Conservation (phyloP, 345 rosid genomes). For the Citrus reticulata region DNA sequence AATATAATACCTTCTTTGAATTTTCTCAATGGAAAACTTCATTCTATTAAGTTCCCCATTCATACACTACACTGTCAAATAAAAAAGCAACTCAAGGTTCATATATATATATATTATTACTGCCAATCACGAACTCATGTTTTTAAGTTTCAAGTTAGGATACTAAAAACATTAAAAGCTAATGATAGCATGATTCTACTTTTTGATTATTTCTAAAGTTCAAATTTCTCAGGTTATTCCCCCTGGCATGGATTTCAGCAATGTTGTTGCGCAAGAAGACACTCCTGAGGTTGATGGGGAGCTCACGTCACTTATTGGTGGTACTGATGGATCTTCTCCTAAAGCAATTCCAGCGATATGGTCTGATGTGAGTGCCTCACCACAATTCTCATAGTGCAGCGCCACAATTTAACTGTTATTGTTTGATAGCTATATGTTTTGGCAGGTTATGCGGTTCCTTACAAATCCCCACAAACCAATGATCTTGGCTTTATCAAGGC, state of each 20-base stretch:
- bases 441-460: conserved; percentile 85
- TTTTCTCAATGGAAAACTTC: background rate
- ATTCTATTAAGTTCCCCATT: background rate
- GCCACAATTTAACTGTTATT: background rate
- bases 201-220: conserved; percentile 3
- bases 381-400: background rate
- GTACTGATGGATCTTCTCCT: conserved; percentile 83
- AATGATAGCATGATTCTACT: background rate
- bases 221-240: conserved; percentile 71
- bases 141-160: background rate
- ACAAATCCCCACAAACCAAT: conserved; percentile 96
- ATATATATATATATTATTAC: background rate
- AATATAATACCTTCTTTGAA: conserved; percentile 3
- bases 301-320: conserved; percentile 45
- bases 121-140: background rate
- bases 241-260: conserved; percentile 99
- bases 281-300: conserved; percentile 78
- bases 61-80: background rate
- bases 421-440: conserved; percentile 7
- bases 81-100: background rate
- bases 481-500: conserved; percentile 94
- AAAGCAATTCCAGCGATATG: conserved; percentile 83
- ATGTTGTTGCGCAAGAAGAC: conserved; percentile 88
- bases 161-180: background rate
- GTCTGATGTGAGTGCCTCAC: conserved; percentile 66